Conservation (phyloP, 1,284 basidiomycete species). For the Coniophora puteana region DNA sequence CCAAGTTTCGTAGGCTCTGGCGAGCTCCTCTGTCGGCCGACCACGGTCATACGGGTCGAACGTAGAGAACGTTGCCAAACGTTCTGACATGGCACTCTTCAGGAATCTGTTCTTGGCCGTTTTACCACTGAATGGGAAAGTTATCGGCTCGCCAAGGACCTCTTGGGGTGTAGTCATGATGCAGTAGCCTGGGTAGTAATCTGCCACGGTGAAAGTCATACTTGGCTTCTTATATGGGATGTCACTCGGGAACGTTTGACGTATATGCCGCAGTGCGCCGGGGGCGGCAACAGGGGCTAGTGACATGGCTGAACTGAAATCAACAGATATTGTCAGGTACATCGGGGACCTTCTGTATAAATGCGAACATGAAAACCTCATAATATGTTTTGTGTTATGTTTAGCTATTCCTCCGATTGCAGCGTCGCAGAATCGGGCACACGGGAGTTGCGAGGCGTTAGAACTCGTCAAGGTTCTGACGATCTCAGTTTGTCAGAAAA, state of each 20-base stretch:
- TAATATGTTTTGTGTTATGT: no score
- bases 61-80: conserved; percentile 28
- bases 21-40: conserved; percentile 28
- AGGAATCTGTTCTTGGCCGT: conserved; percentile 26
- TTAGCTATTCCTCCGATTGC: no score
- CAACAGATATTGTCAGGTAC: no score
- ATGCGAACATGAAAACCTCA: no score
- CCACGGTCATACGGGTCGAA: conserved; percentile 26
- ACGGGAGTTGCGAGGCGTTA: no score
- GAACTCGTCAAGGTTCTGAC: no score
- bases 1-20: conserved; percentile 30
- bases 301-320: no score
- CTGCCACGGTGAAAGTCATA: not conserved
- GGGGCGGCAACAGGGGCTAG: no score
- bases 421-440: no score
- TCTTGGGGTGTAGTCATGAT: conserved; percentile 1
- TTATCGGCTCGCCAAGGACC: conserved; percentile 16
- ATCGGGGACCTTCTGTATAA: no score
- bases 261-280: no score
- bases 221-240: not conserved
- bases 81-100: conserved; percentile 32
- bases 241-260: not conserved
- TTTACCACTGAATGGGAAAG: conserved; percentile 28
- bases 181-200: not conserved
- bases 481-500: no score